These are phyloP conservation scores for Gillenia trifoliata DNA, from an alignment of 306 rosid genomes.

Conservation along the genomic window DNA sequence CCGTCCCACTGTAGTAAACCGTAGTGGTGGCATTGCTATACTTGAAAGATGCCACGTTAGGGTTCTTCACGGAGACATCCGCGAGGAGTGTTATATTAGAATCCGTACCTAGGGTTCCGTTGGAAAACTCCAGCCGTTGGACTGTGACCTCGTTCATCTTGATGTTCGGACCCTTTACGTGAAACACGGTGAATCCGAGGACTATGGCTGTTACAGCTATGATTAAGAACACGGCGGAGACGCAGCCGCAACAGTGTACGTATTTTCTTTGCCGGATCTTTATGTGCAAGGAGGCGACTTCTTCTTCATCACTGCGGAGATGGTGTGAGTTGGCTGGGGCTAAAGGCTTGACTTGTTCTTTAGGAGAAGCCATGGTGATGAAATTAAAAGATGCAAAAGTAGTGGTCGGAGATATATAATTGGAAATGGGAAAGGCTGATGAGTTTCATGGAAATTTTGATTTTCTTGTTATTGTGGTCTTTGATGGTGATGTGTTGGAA, in stretches of 20 bases:
- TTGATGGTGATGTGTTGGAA: conserved; percentile 1
- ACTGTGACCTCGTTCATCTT: conserved; percentile 12
- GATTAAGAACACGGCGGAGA: conserved; percentile 32
- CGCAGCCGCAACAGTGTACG: conserved; percentile 37
- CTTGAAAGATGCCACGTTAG: conserved; percentile 39
- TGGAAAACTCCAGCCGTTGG: background rate
- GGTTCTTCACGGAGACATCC: conserved; percentile 34
- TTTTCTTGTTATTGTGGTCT: background rate
- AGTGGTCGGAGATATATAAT: conserved; percentile 4
- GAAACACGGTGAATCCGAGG: conserved; percentile 45
- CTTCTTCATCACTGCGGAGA: conserved; percentile 19
- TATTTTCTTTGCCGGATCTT: conserved; percentile 9
- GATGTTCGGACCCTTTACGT: conserved; percentile 28
- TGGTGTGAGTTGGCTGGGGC: conserved; percentile 10
- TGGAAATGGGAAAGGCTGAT: background rate
- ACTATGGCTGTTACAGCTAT: conserved; percentile 29
- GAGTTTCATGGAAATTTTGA: background rate
- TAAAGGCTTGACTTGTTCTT: conserved; percentile 35
- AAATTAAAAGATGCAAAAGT: background rate
- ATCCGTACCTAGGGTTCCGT: background rate
- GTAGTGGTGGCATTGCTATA: conserved; percentile 18
- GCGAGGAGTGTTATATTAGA: conserved; percentile 22
- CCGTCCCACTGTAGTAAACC: conserved; percentile 12
- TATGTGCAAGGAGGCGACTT: background rate
- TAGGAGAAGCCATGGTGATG: background rate